Conservation (phyloP, 352 stramenopile genomes). For the Globisporangium barbulae region DNA sequence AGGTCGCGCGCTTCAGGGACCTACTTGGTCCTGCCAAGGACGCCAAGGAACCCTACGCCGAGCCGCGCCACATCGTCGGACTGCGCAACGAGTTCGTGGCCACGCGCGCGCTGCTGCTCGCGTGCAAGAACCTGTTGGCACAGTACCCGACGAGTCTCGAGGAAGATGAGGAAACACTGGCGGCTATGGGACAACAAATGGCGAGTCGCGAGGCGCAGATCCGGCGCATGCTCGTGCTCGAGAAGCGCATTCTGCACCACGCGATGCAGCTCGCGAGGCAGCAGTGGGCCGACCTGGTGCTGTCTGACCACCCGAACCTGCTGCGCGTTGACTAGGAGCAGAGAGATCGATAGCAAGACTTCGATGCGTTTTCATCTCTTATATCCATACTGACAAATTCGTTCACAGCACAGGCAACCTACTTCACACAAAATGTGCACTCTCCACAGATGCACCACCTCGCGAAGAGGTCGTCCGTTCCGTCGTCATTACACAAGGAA, state of each 20-base stretch:
- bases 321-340: slow-evolving; percentile 19
- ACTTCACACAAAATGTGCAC: background rate
- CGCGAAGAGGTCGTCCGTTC: no score
- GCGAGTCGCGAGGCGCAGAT: slow-evolving; percentile 31
- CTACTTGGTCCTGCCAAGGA: slow-evolving; percentile 18
- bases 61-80: slow-evolving; percentile 26
- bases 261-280: slow-evolving; percentile 39
- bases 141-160: slow-evolving; percentile 38
- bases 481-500: no score
- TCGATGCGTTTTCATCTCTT: no score
- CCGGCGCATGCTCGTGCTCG: slow-evolving; percentile 40
- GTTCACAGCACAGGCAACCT: background rate
- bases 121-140: slow-evolving; percentile 34
- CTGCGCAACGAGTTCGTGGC: slow-evolving; percentile 51
- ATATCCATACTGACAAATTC: background rate
- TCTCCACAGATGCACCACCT: background rate
- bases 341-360: background rate
- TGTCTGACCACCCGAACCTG: slow-evolving; percentile 42
- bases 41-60: slow-evolving; percentile 1
- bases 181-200: slow-evolving; percentile 6
- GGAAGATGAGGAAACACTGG: slow-evolving; percentile 23
- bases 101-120: slow-evolving; percentile 37
- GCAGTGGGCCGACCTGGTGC: slow-evolving; percentile 46
- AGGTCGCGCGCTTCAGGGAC: slow-evolving; percentile 31
- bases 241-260: slow-evolving; percentile 61